phyloP scores from a whole-genome alignment of 2,329 filamentous ascomycete genomes.

The Raffaelea ambrosiae region DNA sequence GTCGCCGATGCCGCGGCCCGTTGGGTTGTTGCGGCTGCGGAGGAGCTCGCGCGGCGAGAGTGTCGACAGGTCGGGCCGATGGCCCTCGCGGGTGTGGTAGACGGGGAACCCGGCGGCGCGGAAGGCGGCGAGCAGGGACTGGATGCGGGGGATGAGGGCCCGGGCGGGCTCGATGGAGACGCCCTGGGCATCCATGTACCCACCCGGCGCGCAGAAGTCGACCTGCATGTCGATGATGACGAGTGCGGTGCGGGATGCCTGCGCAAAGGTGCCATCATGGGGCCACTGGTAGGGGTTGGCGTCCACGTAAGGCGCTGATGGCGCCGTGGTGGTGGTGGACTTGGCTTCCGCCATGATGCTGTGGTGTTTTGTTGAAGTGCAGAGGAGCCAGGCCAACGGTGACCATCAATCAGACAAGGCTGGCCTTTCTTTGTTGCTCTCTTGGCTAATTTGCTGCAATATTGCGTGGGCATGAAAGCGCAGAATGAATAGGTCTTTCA shows the following conservation, averaged over 20 bases:
- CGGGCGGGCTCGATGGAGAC: slow-evolving; percentile 8
- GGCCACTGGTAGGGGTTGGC: slow-evolving; percentile 9
- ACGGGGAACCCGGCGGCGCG: slow-evolving; percentile 4
- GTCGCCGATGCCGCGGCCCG: slow-evolving; percentile 6
- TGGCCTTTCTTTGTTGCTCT: too few relatives aligned
- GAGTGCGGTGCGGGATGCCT: background rate
- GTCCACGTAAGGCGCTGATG: background rate
- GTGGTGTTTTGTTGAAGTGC: too few relatives aligned
- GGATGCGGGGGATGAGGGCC: slow-evolving; percentile 3
- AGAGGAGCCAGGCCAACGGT: too few relatives aligned
- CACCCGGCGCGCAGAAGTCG: slow-evolving; percentile 8
- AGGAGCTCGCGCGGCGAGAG: slow-evolving; percentile 4
- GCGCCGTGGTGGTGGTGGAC: too few relatives aligned
- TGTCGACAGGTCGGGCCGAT: slow-evolving; percentile 8
- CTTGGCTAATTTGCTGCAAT: too few relatives aligned
- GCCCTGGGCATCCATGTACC: slow-evolving; percentile 8
- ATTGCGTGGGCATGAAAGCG: too few relatives aligned
- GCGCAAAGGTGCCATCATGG: slow-evolving; percentile 3
- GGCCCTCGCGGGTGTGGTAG: slow-evolving; percentile 10
- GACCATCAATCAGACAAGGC: too few relatives aligned
- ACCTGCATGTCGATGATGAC: slow-evolving; percentile 10
- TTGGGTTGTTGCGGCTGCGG: slow-evolving; percentile 7
- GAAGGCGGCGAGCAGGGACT: slow-evolving; percentile 1
- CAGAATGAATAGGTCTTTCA: too few relatives aligned
- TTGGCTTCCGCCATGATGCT: too few relatives aligned